Conservation (phyloP, 352 stramenopile genomes). For the Hyaloperonospora brassicae region DNA sequence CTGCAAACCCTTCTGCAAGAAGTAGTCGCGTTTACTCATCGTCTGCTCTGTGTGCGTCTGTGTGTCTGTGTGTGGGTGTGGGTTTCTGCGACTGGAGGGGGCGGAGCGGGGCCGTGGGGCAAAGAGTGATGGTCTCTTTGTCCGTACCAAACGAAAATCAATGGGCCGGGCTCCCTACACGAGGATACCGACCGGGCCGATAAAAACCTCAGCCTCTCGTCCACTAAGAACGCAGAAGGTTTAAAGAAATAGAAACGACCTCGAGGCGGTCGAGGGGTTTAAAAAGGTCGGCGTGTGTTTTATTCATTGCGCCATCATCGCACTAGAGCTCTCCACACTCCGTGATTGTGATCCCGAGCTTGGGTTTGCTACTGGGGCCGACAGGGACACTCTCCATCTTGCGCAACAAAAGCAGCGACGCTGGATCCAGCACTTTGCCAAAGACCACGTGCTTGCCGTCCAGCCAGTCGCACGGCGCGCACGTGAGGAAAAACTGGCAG, state of each 20-base stretch:
- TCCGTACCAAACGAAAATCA: constrained; percentile 27
- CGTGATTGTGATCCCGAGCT: constrained; percentile 79
- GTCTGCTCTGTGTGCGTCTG: constrained; percentile 16
- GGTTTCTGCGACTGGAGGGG: constrained; percentile 21
- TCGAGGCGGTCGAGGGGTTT: neutral
- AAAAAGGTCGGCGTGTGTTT: neutral
- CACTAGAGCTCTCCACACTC: constrained; percentile 85
- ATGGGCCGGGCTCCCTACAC: constrained; percentile 14
- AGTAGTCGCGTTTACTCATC: constrained; percentile 83
- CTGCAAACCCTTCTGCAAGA: constrained; percentile 73
- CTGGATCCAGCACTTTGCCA: constrained; percentile 86
- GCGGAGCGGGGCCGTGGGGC: constrained; percentile 13
- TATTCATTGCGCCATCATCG: neutral
- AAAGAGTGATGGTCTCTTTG: constrained; percentile 27
- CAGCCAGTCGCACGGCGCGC: constrained; percentile 89
- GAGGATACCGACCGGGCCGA: constrained; percentile 7
- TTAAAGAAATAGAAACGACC: constrained; percentile 9
- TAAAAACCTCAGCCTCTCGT: constrained; percentile 22
- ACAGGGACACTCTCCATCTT: constrained; percentile 90
- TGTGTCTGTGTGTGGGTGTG: constrained; percentile 22
- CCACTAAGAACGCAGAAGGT: constrained; percentile 15
- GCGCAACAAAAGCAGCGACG: constrained; percentile 79
- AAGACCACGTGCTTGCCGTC: constrained; percentile 97
- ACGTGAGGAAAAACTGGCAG: constrained; percentile 95
- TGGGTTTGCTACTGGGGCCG: constrained; percentile 77